Conservation (phyloP, 2,329 filamentous ascomycete genomes). For the Sphaerostilbella broomeana region DNA sequence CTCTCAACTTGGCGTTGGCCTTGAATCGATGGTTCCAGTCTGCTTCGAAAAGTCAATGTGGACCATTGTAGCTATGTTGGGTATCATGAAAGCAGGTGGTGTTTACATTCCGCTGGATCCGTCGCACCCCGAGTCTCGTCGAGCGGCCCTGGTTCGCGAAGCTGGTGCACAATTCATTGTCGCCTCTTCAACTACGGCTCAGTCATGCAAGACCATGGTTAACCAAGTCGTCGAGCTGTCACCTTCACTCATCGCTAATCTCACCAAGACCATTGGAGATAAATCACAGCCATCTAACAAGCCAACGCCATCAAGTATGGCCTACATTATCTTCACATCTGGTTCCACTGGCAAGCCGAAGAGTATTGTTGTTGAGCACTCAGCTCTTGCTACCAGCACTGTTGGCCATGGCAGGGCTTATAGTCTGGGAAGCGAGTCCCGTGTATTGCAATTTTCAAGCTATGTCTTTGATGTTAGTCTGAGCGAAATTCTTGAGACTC, state of each 20-base stretch:
- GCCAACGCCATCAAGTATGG: constrained; percentile 10
- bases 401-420: too few species aligned
- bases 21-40: constrained; percentile 22
- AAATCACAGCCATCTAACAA: constrained; percentile 18
- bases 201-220: background rate
- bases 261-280: constrained; percentile 7
- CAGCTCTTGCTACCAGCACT: too few species aligned
- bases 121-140: constrained; percentile 2
- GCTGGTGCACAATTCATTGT: constrained; percentile 3
- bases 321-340: constrained; percentile 1
- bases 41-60: constrained; percentile 30
- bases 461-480: too few species aligned
- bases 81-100: constrained; percentile 27
- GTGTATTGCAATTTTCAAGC: too few species aligned
- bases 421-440: too few species aligned
- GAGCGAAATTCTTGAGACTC: too few species aligned
- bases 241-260: background rate
- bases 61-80: constrained; percentile 24
- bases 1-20: constrained; percentile 16
- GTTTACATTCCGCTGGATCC: constrained; percentile 13
- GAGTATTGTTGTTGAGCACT: background rate
- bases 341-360: constrained; percentile 2
- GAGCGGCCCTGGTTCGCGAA: background rate
- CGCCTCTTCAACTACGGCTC: background rate
- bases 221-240: background rate